Evolutionary conservation across 495 filamentous ascomycete species (phyloP), one percentile per base, ranked within the genome.

Genomic region (Terfezia boudieri): DNA sequence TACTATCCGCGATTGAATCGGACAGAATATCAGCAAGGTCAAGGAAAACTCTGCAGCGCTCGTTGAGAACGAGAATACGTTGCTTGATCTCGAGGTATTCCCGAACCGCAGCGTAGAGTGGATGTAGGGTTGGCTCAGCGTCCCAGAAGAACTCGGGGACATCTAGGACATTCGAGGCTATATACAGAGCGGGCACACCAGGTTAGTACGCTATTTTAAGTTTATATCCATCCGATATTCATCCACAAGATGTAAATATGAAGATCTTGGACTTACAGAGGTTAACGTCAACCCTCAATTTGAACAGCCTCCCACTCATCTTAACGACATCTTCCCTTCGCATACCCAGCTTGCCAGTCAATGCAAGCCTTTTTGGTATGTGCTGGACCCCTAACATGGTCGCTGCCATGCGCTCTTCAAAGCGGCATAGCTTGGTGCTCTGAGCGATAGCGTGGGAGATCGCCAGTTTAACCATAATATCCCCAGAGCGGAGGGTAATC

Each of bases 61-160:
- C 89, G 66, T 99, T 99, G 38, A 99, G 78, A 7, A 94, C 87
- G 64, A 90, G 81, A 58, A 93, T 90, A 23, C 90, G 85, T 0
- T 81, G 83, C 61, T 89, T 86, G 69, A 99, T 96, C 63, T 99
- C 90, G 49, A 99, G 80, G 66, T 99, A 99, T 63, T 96, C 92
- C 60, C 90, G 83, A 35, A 96, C 86, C 51, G 89, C 90, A 54
- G 77, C 77, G 68, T 99, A 99, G 46, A 99, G 79, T 0, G 90
- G 90, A 64, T 94, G 86, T 0, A 99, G 75, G 2, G 84, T 94
- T 37, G 90, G 90, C 64, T 99, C 90, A 36, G 81, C 82, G 61
- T 94, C 86, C 90, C 90, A 99, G 75, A 99, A 96, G 73, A 99
- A 96, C 66, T 90, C 93, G 48, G 90, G 92, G 4, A 93, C 86